A percentile compares a stretch with the other conserved stretches of the same genome.
Conservation (phyloP, 1,284 basidiomycete species). For the Mycena citricolor region DNA sequence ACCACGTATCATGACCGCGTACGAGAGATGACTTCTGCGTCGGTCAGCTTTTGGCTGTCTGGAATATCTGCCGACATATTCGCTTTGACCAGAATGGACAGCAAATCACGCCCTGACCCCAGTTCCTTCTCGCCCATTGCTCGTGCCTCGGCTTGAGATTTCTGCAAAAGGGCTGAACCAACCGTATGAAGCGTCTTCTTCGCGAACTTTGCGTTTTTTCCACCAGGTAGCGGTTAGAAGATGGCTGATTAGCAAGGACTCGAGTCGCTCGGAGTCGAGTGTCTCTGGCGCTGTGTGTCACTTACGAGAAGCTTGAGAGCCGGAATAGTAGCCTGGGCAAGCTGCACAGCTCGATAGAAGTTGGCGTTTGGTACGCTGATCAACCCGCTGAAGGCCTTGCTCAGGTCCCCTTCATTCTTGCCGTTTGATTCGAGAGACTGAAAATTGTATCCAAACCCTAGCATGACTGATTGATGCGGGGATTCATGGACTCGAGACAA, state of each 20-base stretch:
- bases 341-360: slow-evolving; percentile 27
- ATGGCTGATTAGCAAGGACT: not conserved
- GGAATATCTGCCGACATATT: slow-evolving; percentile 63
- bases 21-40: slow-evolving; percentile 77
- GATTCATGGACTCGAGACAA: no score
- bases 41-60: slow-evolving; percentile 62
- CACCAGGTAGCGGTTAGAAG: slow-evolving; percentile 5
- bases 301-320: slow-evolving; percentile 31
- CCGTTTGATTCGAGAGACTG: slow-evolving; percentile 42
- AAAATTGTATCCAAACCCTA: slow-evolving; percentile 66
- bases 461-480: slow-evolving; percentile 34
- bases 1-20: slow-evolving; percentile 39
- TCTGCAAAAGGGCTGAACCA: slow-evolving; percentile 42
- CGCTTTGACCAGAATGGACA: slow-evolving; percentile 57
- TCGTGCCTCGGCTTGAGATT: slow-evolving; percentile 39
- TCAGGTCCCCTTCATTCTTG: slow-evolving; percentile 48
- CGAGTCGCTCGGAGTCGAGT: slow-evolving; percentile 1
- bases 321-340: slow-evolving; percentile 41
- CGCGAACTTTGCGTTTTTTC: not conserved
- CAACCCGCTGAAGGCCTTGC: slow-evolving; percentile 45
- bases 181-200: slow-evolving; percentile 31
- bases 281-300: no score
- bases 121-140: slow-evolving; percentile 29
- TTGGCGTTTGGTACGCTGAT: slow-evolving; percentile 34
- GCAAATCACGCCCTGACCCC: slow-evolving; percentile 54